Conservation (phyloP, 176 grass and related monocot genomes). For the Ensete ventricosum region DNA sequence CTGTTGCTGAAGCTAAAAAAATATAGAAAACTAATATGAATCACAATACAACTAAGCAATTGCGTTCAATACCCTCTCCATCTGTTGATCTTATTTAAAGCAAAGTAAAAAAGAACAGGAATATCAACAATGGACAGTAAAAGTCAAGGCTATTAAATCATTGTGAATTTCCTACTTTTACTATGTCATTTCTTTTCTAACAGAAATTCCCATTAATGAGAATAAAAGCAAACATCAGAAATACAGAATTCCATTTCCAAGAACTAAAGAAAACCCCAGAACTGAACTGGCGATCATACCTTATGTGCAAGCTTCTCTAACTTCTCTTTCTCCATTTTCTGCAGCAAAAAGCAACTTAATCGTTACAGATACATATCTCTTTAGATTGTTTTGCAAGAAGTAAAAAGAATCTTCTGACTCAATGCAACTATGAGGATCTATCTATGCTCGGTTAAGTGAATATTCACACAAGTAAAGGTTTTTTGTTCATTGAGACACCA, state of each 20-base stretch:
- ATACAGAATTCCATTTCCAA: background rate
- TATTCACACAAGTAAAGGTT: no score
- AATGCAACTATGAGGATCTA: background rate
- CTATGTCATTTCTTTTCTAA: background rate
- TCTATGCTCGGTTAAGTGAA: background rate
- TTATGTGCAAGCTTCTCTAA: conserved; percentile 10
- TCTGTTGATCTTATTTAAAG: no score
- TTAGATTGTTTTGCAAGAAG: no score
- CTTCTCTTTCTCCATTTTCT: conserved; percentile 22
- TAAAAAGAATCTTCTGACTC: no score
- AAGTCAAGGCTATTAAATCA: background rate
- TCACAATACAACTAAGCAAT: no score
- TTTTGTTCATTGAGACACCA: no score
- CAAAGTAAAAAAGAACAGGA: background rate
- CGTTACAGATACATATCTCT: background rate
- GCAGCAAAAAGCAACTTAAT: background rate
- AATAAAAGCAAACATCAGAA: background rate
- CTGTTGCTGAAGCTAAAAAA: background rate
- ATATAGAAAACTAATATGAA: no score
- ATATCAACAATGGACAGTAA: background rate
- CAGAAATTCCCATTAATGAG: background rate
- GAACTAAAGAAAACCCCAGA: no score
- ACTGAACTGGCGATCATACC: background rate
- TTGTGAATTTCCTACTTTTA: no score
- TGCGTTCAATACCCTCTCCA: no score